Conservation (phyloP, 2,329 filamentous ascomycete genomes). For the Epichloe uncinata region DNA sequence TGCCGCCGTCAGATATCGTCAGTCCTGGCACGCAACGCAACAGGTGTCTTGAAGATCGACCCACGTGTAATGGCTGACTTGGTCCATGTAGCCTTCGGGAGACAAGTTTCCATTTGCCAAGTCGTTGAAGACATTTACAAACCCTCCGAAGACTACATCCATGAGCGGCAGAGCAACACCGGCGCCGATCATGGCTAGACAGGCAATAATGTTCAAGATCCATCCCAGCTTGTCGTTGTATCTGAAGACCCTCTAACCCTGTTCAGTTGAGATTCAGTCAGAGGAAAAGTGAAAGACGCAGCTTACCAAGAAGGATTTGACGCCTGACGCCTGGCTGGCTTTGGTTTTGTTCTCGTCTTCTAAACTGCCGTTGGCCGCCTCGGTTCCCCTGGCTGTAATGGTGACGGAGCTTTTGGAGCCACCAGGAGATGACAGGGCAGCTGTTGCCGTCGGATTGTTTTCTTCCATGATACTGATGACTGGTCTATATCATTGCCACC, state of each 20-base stretch:
- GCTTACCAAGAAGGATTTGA: slow-evolving; percentile 15
- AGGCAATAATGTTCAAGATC: slow-evolving; percentile 21
- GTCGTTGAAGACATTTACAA: slow-evolving; percentile 41
- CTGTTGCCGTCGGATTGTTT: neutral
- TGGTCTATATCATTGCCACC: neutral
- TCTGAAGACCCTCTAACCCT: slow-evolving; percentile 20
- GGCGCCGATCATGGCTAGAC: slow-evolving; percentile 23
- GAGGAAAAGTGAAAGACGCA: neutral
- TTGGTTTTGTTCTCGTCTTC: slow-evolving; percentile 2
- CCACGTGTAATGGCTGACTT: slow-evolving; percentile 33
- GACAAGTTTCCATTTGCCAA: slow-evolving; percentile 34
- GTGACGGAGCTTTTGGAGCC: neutral
- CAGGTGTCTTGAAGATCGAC: slow-evolving; percentile 8
- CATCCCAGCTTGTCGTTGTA: slow-evolving; percentile 27
- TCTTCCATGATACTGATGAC: neutral
- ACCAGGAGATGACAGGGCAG: neutral
- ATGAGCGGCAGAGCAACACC: slow-evolving; percentile 36
- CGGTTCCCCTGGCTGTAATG: neutral
- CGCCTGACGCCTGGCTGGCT: slow-evolving; percentile 10
- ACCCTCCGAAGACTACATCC: slow-evolving; percentile 43
- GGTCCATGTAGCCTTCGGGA: slow-evolving; percentile 32
- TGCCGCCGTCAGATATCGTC: slow-evolving; percentile 11
- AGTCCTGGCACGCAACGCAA: neutral
- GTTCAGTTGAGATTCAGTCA: neutral
- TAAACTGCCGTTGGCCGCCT: neutral